phyloP scores from a whole-genome alignment of 495 filamentous ascomycete species.

The Emericellopsis terricola region DNA sequence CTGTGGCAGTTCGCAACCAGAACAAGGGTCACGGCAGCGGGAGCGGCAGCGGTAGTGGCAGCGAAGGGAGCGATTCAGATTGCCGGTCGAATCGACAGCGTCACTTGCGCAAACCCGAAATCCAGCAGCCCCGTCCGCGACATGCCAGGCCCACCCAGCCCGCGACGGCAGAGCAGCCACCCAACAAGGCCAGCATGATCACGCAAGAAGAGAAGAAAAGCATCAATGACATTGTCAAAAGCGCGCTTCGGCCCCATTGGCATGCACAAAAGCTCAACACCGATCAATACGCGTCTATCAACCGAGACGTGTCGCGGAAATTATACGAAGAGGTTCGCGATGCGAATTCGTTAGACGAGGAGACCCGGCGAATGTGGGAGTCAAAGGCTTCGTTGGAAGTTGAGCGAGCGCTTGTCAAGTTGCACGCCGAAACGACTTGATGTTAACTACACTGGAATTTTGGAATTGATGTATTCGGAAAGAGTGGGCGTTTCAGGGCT shows the following conservation, averaged over 20 bases:
- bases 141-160: too few relatives aligned
- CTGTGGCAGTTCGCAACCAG: too few relatives aligned
- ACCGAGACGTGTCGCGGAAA: constrained; percentile 62
- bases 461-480: neutral
- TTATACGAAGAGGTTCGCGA: constrained; percentile 69
- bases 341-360: constrained; percentile 29
- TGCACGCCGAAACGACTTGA: constrained; percentile 17
- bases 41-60: constrained; percentile 12
- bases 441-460: neutral
- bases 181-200: constrained; percentile 29
- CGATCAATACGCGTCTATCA: constrained; percentile 77
- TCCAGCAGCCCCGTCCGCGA: too few relatives aligned
- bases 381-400: constrained; percentile 59
- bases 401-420: constrained; percentile 35
- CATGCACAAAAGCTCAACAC: constrained; percentile 50
- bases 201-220: constrained; percentile 60
- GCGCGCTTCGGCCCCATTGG: constrained; percentile 59
- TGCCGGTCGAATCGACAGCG: constrained; percentile 6
- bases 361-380: constrained; percentile 44
- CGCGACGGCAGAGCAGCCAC: neutral
- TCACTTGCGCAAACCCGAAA: too few relatives aligned
- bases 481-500: constrained; percentile 2
- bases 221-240: constrained; percentile 64
- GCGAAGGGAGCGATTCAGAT: constrained; percentile 28
- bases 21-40: constrained; percentile 31